Percentiles rank a stretch among this genome's conserved stretches.
Conservation (phyloP, 768 basidiomycete species). For the Kwoniella pini region DNA sequence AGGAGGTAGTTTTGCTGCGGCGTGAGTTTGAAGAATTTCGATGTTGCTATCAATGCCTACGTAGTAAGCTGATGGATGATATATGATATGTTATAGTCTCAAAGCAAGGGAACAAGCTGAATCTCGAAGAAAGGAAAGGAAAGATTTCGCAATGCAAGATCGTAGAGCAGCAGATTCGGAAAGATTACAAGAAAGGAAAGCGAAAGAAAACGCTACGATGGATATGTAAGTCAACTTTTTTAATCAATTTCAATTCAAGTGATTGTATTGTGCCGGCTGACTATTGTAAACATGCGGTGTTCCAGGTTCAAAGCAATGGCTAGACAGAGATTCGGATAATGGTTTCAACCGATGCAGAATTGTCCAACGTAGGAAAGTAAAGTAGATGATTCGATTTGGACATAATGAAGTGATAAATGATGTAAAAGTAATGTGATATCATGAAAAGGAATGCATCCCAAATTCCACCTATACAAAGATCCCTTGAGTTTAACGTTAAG, state of each 20-base stretch:
- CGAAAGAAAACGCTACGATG: constrained; percentile 90
- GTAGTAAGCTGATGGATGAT: too few relatives aligned
- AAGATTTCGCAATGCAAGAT: constrained; percentile 53
- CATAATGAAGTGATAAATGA: too few relatives aligned
- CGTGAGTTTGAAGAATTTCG: constrained; percentile 58
- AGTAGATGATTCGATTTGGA: too few relatives aligned
- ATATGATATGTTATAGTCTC: constrained; percentile 64
- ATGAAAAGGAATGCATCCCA: constrained; percentile 25
- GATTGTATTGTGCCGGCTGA: not conserved
- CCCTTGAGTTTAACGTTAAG: too few relatives aligned
- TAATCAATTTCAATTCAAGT: too few relatives aligned
- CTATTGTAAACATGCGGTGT: constrained; percentile 2
- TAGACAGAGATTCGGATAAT: constrained; percentile 76
- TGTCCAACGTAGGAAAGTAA: too few relatives aligned
- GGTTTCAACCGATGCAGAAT: too few relatives aligned
- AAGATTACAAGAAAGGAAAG: constrained; percentile 64
- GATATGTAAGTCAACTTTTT: constrained; percentile 65
- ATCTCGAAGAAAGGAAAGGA: constrained; percentile 61
- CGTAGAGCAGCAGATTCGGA: constrained; percentile 62
- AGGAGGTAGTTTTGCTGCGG: constrained; percentile 75
- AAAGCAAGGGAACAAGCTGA: constrained; percentile 73
- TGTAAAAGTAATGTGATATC: not conserved
- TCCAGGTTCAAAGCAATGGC: constrained; percentile 71
- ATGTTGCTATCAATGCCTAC: not conserved
- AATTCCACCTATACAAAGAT: constrained; percentile 3